Evolutionary conservation across 768 basidiomycete species (phyloP), one percentile per base, ranked within the genome.

Genomic region (Leccinum subgranulosum): DNA sequence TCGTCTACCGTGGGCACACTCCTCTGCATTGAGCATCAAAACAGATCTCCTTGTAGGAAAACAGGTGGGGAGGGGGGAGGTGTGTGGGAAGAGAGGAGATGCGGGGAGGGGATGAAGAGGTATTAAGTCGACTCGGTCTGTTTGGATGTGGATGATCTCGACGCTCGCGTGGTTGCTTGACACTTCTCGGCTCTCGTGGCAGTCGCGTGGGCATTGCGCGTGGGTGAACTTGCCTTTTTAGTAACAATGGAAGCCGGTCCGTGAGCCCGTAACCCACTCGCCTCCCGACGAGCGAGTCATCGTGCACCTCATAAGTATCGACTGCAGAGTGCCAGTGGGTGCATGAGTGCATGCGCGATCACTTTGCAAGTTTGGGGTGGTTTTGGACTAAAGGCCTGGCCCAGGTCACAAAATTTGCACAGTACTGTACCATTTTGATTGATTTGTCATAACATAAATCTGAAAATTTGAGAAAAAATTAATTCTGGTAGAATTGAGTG

Each of bases 1-100:
- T 53, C 94, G 78, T 57, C 83, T 74, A 36, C 67, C 73, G 46
- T 70, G 68, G 49, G 57, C 49, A 29, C 53, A 62, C 34, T 71
- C 73, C 51, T 73, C 70, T 54, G 60, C 69, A 50, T 63, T 63
- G 33, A 74, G 51, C 72, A 73, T 73, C 50, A 45, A 60, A 6
- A 36, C 0, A 27, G 7, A 21, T 4, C 6, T 45, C 10, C 49
- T 1, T 4, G 8, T 25, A 14, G 9, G 15, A 10, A 31, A 23
- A 45, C 7, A 2, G 39, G 3, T 3, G 27, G 19, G 19, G 11
- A 19, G 28, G 17, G 7, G 17, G 7, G 28, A 15, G 45, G 21
- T 25, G 54, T 17, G 53, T 6, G 12, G 5, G 23, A 33, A 33
- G 12, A 8, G 56, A 46, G 54, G 43, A 31, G 49, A 46, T 39